Conservation (phyloP, 2,329 filamentous ascomycete species). For the Penicillium nordicum region DNA sequence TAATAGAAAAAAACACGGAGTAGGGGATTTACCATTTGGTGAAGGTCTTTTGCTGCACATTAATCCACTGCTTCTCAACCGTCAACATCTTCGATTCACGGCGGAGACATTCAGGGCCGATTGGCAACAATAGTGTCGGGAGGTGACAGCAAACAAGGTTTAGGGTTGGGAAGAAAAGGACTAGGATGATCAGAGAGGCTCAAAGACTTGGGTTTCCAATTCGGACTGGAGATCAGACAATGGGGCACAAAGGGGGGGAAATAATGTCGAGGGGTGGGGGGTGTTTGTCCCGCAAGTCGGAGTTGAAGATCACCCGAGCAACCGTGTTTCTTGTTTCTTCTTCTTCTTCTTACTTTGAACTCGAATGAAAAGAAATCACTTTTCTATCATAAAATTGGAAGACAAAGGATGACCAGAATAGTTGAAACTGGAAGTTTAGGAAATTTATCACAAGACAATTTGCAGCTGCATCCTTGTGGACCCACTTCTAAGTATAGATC, state of each 20-base stretch:
- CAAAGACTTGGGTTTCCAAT: conserved; percentile 8
- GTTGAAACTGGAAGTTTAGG: neutral
- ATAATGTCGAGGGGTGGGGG: conserved; percentile 2
- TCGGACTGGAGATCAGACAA: conserved; percentile 10
- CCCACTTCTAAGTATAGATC: conserved; percentile 11
- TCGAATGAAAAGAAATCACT: neutral
- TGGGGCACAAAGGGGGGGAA: conserved; percentile 3
- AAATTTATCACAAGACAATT: conserved; percentile 3
- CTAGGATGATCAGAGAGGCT: conserved; percentile 5
- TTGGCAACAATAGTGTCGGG: conserved; percentile 12
- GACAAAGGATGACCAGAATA: neutral
- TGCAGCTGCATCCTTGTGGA: conserved; percentile 10
- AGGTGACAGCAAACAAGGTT: conserved; percentile 8
- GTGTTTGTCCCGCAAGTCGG: conserved; percentile 4
- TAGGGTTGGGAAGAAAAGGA: neutral
- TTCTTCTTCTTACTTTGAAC: neutral
- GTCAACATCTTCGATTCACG: conserved; percentile 40
- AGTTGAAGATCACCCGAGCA: conserved; percentile 12
- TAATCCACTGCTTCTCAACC: conserved; percentile 62
- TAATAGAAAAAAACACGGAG: neutral
- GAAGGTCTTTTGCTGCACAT: conserved; percentile 97
- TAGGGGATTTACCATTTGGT: conserved; percentile 75
- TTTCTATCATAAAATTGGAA: neutral
- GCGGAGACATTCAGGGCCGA: conserved; percentile 32
- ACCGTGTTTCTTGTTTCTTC: neutral